Conservation (phyloP, 2,329 filamentous ascomycete species). For the Clonostachys solani region DNA sequence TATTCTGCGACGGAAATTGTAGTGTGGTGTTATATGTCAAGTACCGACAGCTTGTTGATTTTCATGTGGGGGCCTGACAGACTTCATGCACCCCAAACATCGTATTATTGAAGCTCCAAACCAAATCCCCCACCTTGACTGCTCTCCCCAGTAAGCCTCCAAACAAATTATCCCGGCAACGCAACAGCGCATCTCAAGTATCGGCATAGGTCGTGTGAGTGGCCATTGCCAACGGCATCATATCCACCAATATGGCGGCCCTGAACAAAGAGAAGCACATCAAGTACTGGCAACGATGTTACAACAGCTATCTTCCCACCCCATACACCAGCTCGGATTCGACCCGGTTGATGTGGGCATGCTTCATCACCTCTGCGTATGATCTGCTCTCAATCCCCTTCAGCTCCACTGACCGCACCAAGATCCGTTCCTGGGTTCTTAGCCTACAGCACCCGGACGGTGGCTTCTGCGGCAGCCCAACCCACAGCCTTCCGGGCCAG, state of each 20-base stretch:
- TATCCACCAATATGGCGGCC: conserved; percentile 3
- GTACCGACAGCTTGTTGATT: too few species aligned
- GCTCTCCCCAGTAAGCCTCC: too few species aligned
- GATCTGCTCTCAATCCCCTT: conserved; percentile 70
- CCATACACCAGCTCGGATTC: conserved; percentile 87
- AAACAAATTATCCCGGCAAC: too few species aligned
- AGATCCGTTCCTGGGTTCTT: conserved; percentile 73
- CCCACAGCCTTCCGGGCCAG: conserved; percentile 37
- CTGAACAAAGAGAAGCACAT: conserved; percentile 67
- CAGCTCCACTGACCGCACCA: conserved; percentile 33
- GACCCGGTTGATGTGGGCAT: conserved; percentile 83
- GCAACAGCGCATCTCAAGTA: too few species aligned
- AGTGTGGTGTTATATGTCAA: too few species aligned
- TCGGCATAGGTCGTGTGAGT: too few species aligned
- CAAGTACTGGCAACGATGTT: conserved; percentile 89
- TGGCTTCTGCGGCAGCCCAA: conserved; percentile 85
- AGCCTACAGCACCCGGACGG: conserved; percentile 79
- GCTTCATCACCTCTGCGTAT: conserved; percentile 82
- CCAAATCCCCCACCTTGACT: too few species aligned
- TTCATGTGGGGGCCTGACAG: too few species aligned
- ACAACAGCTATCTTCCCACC: conserved; percentile 74
- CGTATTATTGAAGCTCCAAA: too few species aligned
- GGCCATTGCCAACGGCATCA: too few species aligned
- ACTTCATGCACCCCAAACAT: too few species aligned
- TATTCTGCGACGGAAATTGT: too few species aligned